Base-by-base conservation (phyloP, 139 green algal genomes). In the Haematococcus sp. region DNA sequence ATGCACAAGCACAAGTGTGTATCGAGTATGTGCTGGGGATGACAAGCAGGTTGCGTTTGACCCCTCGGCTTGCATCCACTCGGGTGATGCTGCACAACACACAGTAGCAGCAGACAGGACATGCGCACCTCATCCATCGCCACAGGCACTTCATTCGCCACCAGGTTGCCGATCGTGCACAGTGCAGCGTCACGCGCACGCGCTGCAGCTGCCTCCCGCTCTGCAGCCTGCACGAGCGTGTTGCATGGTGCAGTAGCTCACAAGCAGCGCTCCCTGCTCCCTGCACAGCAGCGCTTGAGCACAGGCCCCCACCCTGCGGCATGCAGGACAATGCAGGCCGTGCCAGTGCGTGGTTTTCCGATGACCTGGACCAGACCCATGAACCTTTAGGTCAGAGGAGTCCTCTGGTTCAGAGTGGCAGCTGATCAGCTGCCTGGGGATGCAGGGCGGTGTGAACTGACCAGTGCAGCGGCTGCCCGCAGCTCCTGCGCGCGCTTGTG, bases 141-240 rank as follows among this genome's bases (percentile, higher is more conserved):
- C 22, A 98, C 75, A 25, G 95, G 94, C 32, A 98, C 95, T 44
- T 70, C 85, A 79, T 97, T 88, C 71, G 96, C 91, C 76, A 98
- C 93, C 27, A 98, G 54, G 86, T 98, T 98, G 51, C 95, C 95
- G 54, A 98, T 96, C n/a, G 75, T 61, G 11, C 78, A 25, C 31
- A 98, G 61, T 3, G 83, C 79, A 40, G 71, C 68, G 69, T 97
- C 91, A 1, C 88, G 78, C 34, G 81, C 7, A 71, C 71, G 1
- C 71, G 77, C 43, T 54, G 32, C n/a, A 81, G 63, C 77, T 51
- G 92, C 87, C 56, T 90, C 86, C 28, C 74, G 49, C 7, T 83
- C 78, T 30, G 56, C 70, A 3, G 25, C n/a, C 58, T 73, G 58
- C 58, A 64, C 25, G 4, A 35, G 20, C 66, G 4, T 9, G 40